Evolutionary conservation across 2,329 filamentous ascomycete genomes (phyloP).

Genomic region (Talaromyces sp.): DNA sequence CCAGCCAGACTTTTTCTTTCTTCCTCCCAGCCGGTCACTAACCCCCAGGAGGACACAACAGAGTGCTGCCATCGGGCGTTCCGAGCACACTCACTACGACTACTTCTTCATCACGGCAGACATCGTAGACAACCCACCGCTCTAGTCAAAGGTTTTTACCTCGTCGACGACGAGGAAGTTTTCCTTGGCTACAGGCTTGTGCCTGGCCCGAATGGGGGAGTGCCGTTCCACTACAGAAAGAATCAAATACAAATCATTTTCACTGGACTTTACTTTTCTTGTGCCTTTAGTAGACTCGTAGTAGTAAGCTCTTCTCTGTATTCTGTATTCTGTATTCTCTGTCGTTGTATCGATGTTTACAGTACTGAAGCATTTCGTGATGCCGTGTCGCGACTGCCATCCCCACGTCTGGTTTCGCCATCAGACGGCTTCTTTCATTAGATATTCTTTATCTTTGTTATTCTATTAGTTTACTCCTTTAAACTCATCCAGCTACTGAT

Average conservation of each 20-base stretch:
- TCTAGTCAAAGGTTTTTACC: background rate
- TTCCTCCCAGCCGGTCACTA: background rate
- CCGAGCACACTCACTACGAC: background rate
- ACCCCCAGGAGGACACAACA: background rate
- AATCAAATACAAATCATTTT: background rate
- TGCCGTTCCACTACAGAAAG: background rate
- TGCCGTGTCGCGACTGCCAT: too few relatives aligned
- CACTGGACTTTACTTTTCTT: background rate
- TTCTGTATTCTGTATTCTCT: background rate
- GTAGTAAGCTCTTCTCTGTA: too few relatives aligned
- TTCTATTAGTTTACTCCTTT: too few relatives aligned
- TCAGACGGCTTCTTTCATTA: too few relatives aligned
- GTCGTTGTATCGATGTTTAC: too few relatives aligned
- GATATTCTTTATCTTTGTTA: too few relatives aligned
- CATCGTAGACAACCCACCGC: background rate
- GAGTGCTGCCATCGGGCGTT: too few relatives aligned
- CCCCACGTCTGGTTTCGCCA: too few relatives aligned
- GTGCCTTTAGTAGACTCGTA: background rate
- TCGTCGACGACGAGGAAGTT: background rate
- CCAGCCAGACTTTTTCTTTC: background rate
- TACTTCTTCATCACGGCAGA: background rate
- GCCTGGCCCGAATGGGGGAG: background rate
- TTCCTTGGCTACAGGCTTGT: background rate
- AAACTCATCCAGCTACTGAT: too few relatives aligned
- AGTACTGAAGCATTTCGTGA: too few relatives aligned